These are phyloP conservation scores for Exophiala calicioides DNA, from an alignment of 2,329 filamentous ascomycete genomes.

Conservation along the genomic window DNA sequence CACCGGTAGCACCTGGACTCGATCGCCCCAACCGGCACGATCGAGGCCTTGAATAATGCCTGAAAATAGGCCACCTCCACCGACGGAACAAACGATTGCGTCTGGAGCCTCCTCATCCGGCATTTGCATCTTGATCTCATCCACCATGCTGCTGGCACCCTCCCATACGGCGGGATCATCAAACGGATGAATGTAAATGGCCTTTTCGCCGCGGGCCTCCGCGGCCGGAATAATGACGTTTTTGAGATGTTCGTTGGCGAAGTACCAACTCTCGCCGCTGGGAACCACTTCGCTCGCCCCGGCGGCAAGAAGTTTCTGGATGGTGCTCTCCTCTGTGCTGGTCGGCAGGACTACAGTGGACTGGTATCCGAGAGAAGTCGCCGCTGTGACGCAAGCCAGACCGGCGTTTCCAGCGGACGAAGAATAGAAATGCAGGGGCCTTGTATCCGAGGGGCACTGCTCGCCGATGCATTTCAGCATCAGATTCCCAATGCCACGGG, in stretches of 20 bases:
- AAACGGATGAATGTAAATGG: constrained; percentile 53
- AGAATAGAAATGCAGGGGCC: constrained; percentile 70
- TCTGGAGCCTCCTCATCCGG: constrained; percentile 55
- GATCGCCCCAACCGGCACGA: constrained; percentile 31
- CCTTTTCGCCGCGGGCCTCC: constrained; percentile 35
- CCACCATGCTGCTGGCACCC: constrained; percentile 47
- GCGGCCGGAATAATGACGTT: constrained; percentile 47
- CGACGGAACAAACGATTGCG: constrained; percentile 74
- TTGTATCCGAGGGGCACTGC: constrained; percentile 49
- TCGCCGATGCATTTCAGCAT: constrained; percentile 67
- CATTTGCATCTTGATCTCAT: constrained; percentile 46
- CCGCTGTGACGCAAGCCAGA: constrained; percentile 75
- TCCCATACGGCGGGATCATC: constrained; percentile 50
- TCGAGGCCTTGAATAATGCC: constrained; percentile 71
- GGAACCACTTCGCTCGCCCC: constrained; percentile 68
- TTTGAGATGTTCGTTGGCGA: constrained; percentile 68
- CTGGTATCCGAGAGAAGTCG: constrained; percentile 62
- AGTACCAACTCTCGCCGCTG: constrained; percentile 66
- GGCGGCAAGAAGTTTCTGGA: constrained; percentile 67
- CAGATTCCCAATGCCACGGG: constrained; percentile 44
- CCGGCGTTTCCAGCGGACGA: constrained; percentile 83
- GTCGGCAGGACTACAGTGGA: constrained; percentile 75
- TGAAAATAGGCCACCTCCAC: constrained; percentile 77
- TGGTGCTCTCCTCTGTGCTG: constrained; percentile 67
- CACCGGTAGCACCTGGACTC: constrained; percentile 63